A percentile compares a stretch with the other conserved stretches of the same genome.
phyloP scores from a whole-genome alignment of 2,329 filamentous ascomycete genomes.

The Rhinocladiella mackenziei region DNA sequence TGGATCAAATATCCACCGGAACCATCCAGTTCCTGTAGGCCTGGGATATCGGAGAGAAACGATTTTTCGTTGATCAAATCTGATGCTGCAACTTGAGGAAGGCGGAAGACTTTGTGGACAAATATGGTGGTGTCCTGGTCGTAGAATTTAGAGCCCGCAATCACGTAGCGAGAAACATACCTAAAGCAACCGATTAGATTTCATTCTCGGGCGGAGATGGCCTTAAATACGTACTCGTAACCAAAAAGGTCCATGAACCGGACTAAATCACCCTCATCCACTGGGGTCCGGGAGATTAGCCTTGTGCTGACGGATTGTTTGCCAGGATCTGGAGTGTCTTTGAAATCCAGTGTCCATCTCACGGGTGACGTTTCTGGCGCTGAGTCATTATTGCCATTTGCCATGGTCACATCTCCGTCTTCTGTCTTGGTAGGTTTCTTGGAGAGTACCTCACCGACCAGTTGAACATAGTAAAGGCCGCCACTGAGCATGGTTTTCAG shows the following conservation, averaged over 20 bases:
- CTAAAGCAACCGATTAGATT: slow-evolving; percentile 36
- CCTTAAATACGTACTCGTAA: slow-evolving; percentile 45
- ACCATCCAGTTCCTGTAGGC: slow-evolving; percentile 51
- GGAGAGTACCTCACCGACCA: slow-evolving; percentile 42
- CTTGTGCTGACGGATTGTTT: slow-evolving; percentile 53
- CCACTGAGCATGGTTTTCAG: slow-evolving; percentile 47
- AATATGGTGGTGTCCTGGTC: slow-evolving; percentile 55
- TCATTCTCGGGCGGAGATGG: not conserved
- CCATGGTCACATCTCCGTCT: slow-evolving; percentile 12
- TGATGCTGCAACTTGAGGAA: slow-evolving; percentile 36
- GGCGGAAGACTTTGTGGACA: slow-evolving; percentile 52
- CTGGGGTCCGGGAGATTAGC: slow-evolving; percentile 46
- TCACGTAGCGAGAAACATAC: slow-evolving; percentile 55
- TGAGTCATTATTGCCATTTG: slow-evolving; percentile 8
- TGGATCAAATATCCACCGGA: slow-evolving; percentile 58
- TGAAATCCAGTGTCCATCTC: slow-evolving; percentile 45
- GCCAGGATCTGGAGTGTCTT: slow-evolving; percentile 49
- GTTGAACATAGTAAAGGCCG: slow-evolving; percentile 52
- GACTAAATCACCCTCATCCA: slow-evolving; percentile 49
- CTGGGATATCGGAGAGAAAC: slow-evolving; percentile 34
- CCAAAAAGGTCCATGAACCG: slow-evolving; percentile 51
- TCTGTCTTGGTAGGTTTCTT: not conserved
- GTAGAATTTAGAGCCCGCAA: slow-evolving; percentile 56
- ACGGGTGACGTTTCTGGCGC: slow-evolving; percentile 5
- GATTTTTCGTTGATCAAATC: slow-evolving; percentile 33